Base-by-base conservation (phyloP, 768 basidiomycete genomes). In the Clitopilus passeckerianus region DNA sequence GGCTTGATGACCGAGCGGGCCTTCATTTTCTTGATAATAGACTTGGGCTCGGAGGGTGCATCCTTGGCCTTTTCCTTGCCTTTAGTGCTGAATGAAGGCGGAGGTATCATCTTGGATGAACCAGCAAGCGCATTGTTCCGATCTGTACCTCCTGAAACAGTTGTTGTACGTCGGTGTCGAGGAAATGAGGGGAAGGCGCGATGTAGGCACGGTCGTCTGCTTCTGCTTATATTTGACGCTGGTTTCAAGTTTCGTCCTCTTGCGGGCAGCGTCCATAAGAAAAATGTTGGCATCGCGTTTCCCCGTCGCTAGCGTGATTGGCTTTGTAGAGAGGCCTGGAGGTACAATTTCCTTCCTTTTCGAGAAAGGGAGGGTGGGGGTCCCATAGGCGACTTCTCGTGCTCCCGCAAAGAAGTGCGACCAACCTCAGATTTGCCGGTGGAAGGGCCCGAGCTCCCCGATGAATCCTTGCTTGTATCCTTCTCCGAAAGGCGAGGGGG, bases 1-100 rank as follows among this genome's bases (percentile, higher is more conserved):
- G 58, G 41, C 54, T 69, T 69, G 52, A 56, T 68, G 59, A 70
- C 66, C 16, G 67, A 65, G 23, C 71, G 70, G 77, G 73, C 75
- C 63, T 69, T 74, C 34, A 50, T 20, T 41, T 41, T 41, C 37
- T 15, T 14, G 3, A 41, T 41, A 2, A 15, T 41, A 5, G 37
- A 18, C n/a, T 41, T 14, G 15, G 37, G 5, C 37, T 41, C 37
- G 12, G 37, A 15, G 3, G 12, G 37, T 41, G 37, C 10, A 9
- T n/a, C 16, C n/a, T 7, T n/a, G 10, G 16, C 46, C 46, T 50
- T 50, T 3, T 22, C 46, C 46, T 50, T 50, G 46, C 46, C 46
- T 18, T 50, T 50, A 18, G 20, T 22, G n/a, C n/a, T n/a, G 20
- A 12, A 18, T 22, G 20, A 18, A 18, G 10, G 20, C 18, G 20